Evolutionary conservation across 139 green algal genomes (phyloP), one percentile per base, ranked within the genome.

Genomic region (Chlorella sp.): DNA sequence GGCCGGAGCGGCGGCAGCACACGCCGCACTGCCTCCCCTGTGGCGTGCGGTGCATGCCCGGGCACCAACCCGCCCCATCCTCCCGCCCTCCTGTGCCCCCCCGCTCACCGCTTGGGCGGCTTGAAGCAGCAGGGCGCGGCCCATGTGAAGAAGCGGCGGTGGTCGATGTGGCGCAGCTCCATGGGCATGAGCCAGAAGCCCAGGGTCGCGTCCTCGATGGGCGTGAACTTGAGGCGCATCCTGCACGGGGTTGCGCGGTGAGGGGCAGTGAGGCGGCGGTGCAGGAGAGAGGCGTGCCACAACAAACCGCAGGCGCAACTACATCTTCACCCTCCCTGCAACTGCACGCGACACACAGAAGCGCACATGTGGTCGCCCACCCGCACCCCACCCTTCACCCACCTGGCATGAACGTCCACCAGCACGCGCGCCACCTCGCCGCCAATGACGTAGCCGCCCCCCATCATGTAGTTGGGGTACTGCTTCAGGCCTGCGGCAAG

Each of bases 401-500:
- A 92, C 90, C 76, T 90, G 90, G 48, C 26, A 56, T 91, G 85
- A 41, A 90, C 60, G 48, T 90, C 77, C 30, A 92, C 51, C 41
- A 92, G 85, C 72, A 83, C 75, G 40, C 79, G 74, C 2, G 64
- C 79, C 79, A 84, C 79, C 62, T 92, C 89, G 34, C 87, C 89
- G 14, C 76, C 84, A 56, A 92, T 38, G 7, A 92, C 64, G 26
- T 92, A 92, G 22, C 89, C 89, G 13, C 89, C 89, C 14, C 89
- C 89, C 87, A 92, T 91, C 60, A 85, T 85, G 73, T 92, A 92
- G 60, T 88, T 92, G 72, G 89, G 89, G 58, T 92, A 92, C 34
- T 70, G 68, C 26, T 76, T 80, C 41, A 92, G 87, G 0, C 88
- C 88, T 88, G 84, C 40, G 54, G 3, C 32, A 40, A 62, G 43